Evolutionary conservation across 441 rosid genomes (phyloP).

Genomic region (Pelargonium myrrhifolium): DNA sequence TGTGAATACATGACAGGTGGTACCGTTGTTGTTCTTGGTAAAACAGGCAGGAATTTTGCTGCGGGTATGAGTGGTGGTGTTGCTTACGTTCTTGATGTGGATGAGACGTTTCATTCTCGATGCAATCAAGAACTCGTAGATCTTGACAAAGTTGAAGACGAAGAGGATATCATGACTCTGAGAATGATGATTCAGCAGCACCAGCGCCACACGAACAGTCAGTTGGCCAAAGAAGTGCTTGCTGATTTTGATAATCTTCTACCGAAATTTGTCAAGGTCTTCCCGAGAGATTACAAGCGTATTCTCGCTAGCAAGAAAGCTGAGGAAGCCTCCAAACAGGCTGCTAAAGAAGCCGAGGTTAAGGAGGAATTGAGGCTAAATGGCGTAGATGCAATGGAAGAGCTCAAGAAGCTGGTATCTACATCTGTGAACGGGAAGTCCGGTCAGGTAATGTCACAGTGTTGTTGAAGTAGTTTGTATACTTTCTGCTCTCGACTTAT

Average conservation of each 20-base stretch:
- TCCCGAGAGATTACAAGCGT: constrained; percentile 97
- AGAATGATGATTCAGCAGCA: constrained; percentile 99
- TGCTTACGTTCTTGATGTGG: constrained; percentile 87
- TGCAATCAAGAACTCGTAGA: constrained; percentile 93
- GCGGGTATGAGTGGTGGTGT: constrained; percentile 99
- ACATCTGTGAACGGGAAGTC: constrained; percentile 41
- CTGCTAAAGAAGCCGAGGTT: constrained; percentile 46
- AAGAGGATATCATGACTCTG: constrained; percentile 77
- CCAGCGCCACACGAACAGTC: constrained; percentile 86
- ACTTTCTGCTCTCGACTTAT: neutral
- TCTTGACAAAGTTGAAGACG: constrained; percentile 93
- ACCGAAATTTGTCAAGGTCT: constrained; percentile 81
- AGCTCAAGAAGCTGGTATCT: constrained; percentile 85
- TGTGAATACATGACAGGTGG: constrained; percentile 99
- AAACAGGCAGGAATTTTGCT: constrained; percentile 98
- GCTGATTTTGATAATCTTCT: constrained; percentile 69
- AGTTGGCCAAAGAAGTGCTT: constrained; percentile 80
- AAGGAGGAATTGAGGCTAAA: constrained; percentile 45
- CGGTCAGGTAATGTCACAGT: constrained; percentile 29
- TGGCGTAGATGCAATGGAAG: constrained; percentile 63
- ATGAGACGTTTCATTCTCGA: constrained; percentile 71
- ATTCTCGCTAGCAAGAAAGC: constrained; percentile 72
- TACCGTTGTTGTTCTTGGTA: constrained; percentile 90
- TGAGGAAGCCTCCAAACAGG: constrained; percentile 39
- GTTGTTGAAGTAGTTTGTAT: no score